phyloP scores from a whole-genome alignment of 2,329 filamentous ascomycete species.

The Fusarium papillatum region DNA sequence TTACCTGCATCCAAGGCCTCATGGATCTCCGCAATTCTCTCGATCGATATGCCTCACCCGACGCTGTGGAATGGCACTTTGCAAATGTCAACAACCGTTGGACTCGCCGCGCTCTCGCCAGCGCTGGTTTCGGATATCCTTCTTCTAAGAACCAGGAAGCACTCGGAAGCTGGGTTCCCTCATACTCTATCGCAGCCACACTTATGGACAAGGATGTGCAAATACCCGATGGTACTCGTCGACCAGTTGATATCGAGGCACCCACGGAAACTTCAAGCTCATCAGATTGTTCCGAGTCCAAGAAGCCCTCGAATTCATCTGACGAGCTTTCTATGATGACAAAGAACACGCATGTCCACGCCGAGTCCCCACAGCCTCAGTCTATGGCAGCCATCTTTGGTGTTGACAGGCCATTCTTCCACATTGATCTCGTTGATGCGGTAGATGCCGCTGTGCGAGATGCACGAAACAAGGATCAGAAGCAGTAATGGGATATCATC shows the following conservation, averaged over 20 bases:
- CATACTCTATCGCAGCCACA: conserved; percentile 49
- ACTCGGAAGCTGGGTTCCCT: conserved; percentile 48
- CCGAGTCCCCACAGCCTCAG: background rate
- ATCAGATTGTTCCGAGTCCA: background rate
- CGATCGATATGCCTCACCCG: conserved; percentile 64
- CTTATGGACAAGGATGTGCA: conserved; percentile 29
- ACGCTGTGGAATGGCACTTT: conserved; percentile 66
- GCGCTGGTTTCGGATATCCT: conserved; percentile 68
- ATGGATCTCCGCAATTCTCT: conserved; percentile 68
- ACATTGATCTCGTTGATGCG: conserved; percentile 59
- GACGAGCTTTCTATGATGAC: background rate
- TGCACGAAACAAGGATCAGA: conserved; percentile 40
- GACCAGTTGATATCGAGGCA: conserved; percentile 16
- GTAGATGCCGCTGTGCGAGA: conserved; percentile 53
- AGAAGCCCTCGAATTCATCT: conserved; percentile 1
- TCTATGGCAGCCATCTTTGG: conserved; percentile 49
- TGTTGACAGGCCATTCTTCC: conserved; percentile 62
- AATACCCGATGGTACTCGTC: background rate
- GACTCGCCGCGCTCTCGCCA: conserved; percentile 68
- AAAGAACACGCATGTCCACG: background rate
- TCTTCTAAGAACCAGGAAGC: conserved; percentile 43
- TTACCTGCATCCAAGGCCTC: conserved; percentile 69
- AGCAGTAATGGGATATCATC: background rate
- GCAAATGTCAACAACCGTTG: conserved; percentile 68
- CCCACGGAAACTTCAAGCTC: background rate